phyloP scores from a whole-genome alignment of 2,329 filamentous ascomycete species.

The Coniella vitis region DNA sequence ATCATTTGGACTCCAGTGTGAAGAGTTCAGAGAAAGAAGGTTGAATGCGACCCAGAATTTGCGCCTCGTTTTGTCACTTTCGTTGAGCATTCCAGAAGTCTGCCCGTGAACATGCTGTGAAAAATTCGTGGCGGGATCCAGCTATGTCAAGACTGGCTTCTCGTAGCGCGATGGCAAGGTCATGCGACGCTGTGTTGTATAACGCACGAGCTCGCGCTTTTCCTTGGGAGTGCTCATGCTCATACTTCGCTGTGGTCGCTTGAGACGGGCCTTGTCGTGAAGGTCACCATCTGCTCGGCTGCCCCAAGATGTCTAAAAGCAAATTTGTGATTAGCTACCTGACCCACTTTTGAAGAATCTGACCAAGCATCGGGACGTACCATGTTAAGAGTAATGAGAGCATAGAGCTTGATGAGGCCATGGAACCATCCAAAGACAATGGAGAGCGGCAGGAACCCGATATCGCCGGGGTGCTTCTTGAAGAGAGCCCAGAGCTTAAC shows the following conservation, averaged over 20 bases:
- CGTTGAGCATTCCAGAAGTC: background rate
- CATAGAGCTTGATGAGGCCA: slow-evolving; percentile 85
- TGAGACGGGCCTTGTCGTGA: slow-evolving; percentile 68
- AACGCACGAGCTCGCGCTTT: slow-evolving; percentile 36
- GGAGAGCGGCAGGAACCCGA: slow-evolving; percentile 75
- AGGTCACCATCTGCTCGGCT: slow-evolving; percentile 87
- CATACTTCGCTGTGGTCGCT: slow-evolving; percentile 34
- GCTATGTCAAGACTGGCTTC: slow-evolving; percentile 15
- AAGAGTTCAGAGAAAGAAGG: background rate
- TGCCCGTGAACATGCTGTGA: background rate
- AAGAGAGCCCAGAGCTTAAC: slow-evolving; percentile 88
- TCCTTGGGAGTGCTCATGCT: slow-evolving; percentile 39
- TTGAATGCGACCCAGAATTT: background rate
- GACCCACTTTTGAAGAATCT: background rate
- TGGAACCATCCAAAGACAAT: slow-evolving; percentile 90
- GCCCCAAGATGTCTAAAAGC: slow-evolving; percentile 79
- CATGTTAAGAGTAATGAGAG: slow-evolving; percentile 73
- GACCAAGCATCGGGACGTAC: slow-evolving; percentile 43
- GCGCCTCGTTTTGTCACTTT: background rate
- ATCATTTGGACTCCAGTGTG: slow-evolving; percentile 6
- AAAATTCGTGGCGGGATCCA: background rate
- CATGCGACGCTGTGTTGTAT: slow-evolving; percentile 36
- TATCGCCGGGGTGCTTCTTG: slow-evolving; percentile 72
- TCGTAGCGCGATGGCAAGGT: slow-evolving; percentile 17
- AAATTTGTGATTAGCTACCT: slow-evolving; percentile 3